Evolutionary conservation across 176 grass and related monocot species (phyloP), one percentile per base, ranked within the genome.

Genomic region (Rhynchospora breviuscula): DNA sequence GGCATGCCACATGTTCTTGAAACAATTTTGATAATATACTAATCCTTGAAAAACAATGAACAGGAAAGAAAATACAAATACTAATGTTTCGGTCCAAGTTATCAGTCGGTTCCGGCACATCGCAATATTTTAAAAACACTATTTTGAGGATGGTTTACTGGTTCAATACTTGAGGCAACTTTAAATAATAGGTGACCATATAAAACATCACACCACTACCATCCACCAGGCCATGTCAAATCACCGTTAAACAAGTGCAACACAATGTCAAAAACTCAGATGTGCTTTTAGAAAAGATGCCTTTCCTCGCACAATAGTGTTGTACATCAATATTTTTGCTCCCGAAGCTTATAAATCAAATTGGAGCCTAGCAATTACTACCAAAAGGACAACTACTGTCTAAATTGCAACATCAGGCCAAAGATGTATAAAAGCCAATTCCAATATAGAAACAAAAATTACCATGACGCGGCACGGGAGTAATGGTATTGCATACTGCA

Each of bases 401-500:
- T 45, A 8, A 79, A 17, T 69, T 70, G 44, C 59, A 53, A 77
- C 1, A 7, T 62, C 10, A 8, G 19, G 11, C 44, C 52, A 48
- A 47, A 8, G 53, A 29, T 25, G 76, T 13, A 80, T 48, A 0
- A 6, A 56, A 66, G 8, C 25, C 62, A 40, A 48, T 67, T 26
- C 8, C 29, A 23, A 68, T 1, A 57, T 81, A 40, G 22, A 52
- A 73, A 65, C 22, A 15, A 84, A 82, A 82, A 46, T 40, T 83
- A 94, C 92, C 95, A 56, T 85, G 90, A 15, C 90, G 89, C 0
- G 95, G 89, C 40, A 93, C 92, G 2, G 87, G 77, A 65, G 90
- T 93, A 80, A 94, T 84, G 71, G 95, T 66, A 22, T 86, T 89
- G 74, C 95, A 98, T 13, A 94, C 56, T 47, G 90, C 89, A 84